Base-by-base conservation (phyloP, 2,329 filamentous ascomycete species). In the Monosporascus cannonballus region DNA sequence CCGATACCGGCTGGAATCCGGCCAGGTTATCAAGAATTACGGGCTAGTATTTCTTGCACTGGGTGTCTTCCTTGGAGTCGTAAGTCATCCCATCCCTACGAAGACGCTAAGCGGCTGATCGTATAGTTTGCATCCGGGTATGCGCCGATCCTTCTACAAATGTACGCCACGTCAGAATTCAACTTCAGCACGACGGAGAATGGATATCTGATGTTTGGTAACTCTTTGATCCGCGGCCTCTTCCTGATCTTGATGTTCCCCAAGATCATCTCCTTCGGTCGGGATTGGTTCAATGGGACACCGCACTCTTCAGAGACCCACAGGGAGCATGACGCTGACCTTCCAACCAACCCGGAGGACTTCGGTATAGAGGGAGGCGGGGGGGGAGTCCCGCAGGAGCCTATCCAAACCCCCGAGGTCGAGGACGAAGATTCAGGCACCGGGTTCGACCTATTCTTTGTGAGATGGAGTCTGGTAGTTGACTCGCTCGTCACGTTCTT, bases 61-160 rank as follows among this genome's bases (percentile, higher is more conserved):
- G 0, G 86, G 86, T 1, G 83, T 87, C 2, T 89, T 87, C 54
- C 68, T 86, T 0, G 85, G 81, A 0, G 84, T 89, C 0, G 76
- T 80, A 64, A 62, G 75, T 72, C 6, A 22, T 15, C 6, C 30
- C 4, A 22, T 15, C 30, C 3, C 9, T 8, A 3, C 27, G 2
- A 14, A 17, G 20, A 37, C 30, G 2, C 36, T 51, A 22, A 51
- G 50, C 27, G 56, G 20, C 15, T 11, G 22, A 20, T 51, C 45
- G 20, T 54, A 25, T 51, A 78, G 63, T 73, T 88, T 2, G 85
- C 86, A 0, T 88, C 86, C 0, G 84, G 83, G 2, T 89, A 87
- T 52, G 84, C 85, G 0, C 81, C 83, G 0, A 73, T 81, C 0
- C 69, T 89, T 0, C 75, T 83, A 34, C 80, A 83, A 56, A 76